phyloP scores from a whole-genome alignment of 2,329 filamentous ascomycete genomes.

The Aspergillus hiratsukae region DNA sequence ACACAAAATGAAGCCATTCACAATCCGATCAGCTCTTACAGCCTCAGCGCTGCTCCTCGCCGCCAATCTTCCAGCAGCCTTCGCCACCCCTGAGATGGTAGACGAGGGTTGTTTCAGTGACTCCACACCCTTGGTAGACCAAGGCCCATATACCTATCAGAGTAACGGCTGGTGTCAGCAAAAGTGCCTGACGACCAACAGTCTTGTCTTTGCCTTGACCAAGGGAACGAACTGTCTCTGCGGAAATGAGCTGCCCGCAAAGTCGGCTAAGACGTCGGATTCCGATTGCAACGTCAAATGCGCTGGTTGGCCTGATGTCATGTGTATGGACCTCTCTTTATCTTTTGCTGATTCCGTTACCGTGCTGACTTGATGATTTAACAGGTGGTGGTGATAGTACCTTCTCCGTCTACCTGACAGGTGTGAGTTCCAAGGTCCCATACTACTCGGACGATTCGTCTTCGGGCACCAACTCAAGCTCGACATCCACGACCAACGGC shows the following conservation, averaged over 20 bases:
- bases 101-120: conserved; percentile 51
- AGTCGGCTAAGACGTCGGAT: conserved; percentile 51
- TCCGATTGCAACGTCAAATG: conserved; percentile 62
- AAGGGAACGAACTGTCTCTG: conserved; percentile 66
- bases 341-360: neutral
- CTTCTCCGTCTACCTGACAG: conserved; percentile 52
- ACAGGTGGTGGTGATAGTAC: conserved; percentile 55
- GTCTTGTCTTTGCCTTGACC: conserved; percentile 60
- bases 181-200: conserved; percentile 44
- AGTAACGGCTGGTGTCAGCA: conserved; percentile 53
- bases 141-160: conserved; percentile 50
- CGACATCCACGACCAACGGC: conserved; percentile 16
- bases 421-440: conserved; percentile 23
- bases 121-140: conserved; percentile 43
- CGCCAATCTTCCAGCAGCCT: conserved; percentile 14
- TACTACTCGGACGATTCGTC: conserved; percentile 19
- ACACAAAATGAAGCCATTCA: conserved; percentile 25
- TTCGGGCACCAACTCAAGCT: conserved; percentile 20
- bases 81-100: conserved; percentile 13
- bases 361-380: conserved; percentile 8
- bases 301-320: conserved; percentile 56
- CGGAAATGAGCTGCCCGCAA: conserved; percentile 63
- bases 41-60: conserved; percentile 24
- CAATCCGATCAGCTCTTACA: conserved; percentile 21
- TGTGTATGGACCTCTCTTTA: conserved; percentile 52